Evolutionary conservation across 768 basidiomycete genomes (phyloP), one percentile per base, ranked within the genome.

Genomic region (Suillus variegatus): DNA sequence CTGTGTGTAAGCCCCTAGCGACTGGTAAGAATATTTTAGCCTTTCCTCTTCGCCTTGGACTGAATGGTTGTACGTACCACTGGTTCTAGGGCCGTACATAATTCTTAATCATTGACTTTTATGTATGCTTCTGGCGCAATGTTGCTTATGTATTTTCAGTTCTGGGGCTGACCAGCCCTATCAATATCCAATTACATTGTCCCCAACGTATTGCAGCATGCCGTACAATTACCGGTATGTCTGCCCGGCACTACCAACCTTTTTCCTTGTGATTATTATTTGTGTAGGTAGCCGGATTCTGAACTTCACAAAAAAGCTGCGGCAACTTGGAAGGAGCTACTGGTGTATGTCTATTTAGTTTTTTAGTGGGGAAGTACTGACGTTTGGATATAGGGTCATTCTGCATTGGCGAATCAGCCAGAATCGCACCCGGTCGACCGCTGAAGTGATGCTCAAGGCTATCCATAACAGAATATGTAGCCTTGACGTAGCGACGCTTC

Each of bases 121-220:
- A 35, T 36, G 20, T 36, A 3, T 54, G 18, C 52, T 54, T 54
- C 32, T 35, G 32, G 32, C 32, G 20, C 20, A 0, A 36, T 36
- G 3, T 0, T 55, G 18, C 32, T 36, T 7, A 55, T 55, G 3
- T 12, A n/a, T n/a, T n/a, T 36, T 55, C 35, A 55, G 54, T 55
- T 55, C 54, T 36, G 35, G 54, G 54, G 54, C 54, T 55, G 10
- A 55, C 13, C 12, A 55, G 54, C 54, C 32, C 54, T 35, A 55
- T 55, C 35, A 55, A 36, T 55, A 20, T 55, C 54, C 54, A 36
- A 55, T 36, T 36, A 0, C 20, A 36, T n/a, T 20, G 20, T 36
- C 35, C 20, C 54, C 35, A 13, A 36, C 12, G 12, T 20, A 55
- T 55, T 36, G 12, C 35, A 55, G 12, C n/a, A 55, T 55, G 52